Base-by-base conservation (phyloP, 2,329 filamentous ascomycete species). In the Alternaria ethzedia region DNA sequence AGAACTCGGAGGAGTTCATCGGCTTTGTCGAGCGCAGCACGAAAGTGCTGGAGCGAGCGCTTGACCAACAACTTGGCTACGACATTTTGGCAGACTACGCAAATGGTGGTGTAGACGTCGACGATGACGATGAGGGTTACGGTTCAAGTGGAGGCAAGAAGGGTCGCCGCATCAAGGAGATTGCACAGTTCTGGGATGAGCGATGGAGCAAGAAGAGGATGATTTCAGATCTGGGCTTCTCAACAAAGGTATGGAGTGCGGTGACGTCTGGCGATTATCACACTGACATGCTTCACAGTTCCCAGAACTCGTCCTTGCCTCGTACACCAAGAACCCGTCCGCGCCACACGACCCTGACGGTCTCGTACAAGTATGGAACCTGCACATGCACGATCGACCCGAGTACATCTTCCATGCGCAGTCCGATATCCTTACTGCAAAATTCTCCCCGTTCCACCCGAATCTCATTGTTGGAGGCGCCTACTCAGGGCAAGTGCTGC, bases 401-500 rank as follows among this genome's bases (percentile, higher is more conserved):
- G 96, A 99, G 84, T 98, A 97, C 81, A 90, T 97, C 61, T 97
- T 99, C 79, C 94, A 97, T 74, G 94, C 95, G 10, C 95, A 96
- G 65, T 97, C 94, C 47, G 96, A 99, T 80, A 93, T 99, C 57
- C 86, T 99, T 13, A 92, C 94, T 0, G 96, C 96, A 68, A 96
- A 96, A 70, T 99, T 99, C 82, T 98, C 96, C n/a, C 96, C 96
- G 0, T 97, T 97, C 78, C 96, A 99, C 79, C 95, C 95, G 5
- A 97, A 97, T 71, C 86, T 99, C 57, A 96, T 99, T 74, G 89
- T 99, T 65, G 96, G 96, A 65, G 96, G 96, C 52, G 94, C 95
- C 36, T 99, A 99, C 82, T 97, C 93, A 63, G 96, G 96, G 7
- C 96, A 99, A 81, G 93, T 99, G 15, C 87, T 98, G 50, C 87